These are phyloP conservation scores for Nothophaeocryptopus gaeumannii DNA, from an alignment of 2,329 filamentous ascomycete species.

Conservation along the genomic window DNA sequence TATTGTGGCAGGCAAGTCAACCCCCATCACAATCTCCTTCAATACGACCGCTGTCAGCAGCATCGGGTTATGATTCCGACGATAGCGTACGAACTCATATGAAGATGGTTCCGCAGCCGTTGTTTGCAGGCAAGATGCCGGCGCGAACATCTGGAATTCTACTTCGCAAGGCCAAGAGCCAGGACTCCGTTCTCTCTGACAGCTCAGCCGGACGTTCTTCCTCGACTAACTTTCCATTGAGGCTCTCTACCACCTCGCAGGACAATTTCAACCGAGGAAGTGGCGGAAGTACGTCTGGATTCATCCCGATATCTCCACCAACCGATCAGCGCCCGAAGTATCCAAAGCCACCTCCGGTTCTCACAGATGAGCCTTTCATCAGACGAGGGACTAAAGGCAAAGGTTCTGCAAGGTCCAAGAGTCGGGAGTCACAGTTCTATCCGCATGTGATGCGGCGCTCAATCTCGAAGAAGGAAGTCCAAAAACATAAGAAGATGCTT, in stretches of 20 bases:
- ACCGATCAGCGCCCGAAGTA: neutral
- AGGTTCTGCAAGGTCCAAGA: constrained; percentile 1
- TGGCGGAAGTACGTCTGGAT: constrained; percentile 29
- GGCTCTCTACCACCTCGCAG: constrained; percentile 19
- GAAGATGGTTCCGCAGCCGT: constrained; percentile 34
- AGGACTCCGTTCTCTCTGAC: neutral
- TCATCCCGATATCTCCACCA: constrained; percentile 35
- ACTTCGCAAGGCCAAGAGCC: constrained; percentile 1
- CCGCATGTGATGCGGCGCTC: constrained; percentile 24
- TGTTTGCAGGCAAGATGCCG: constrained; percentile 26
- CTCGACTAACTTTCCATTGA: constrained; percentile 21
- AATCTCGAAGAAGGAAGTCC: constrained; percentile 8
- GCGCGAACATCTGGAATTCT: constrained; percentile 1
- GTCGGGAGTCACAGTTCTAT: constrained; percentile 23
- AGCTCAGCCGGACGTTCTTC: constrained; percentile 6
- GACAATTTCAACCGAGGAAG: constrained; percentile 1
- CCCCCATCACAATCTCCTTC: constrained; percentile 13
- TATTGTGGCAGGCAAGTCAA: constrained; percentile 24
- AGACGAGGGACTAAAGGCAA: too few relatives aligned
- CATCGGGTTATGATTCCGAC: constrained; percentile 18
- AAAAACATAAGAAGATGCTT: too few relatives aligned
- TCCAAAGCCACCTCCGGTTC: too few relatives aligned
- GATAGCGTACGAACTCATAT: constrained; percentile 28
- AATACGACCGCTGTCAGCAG: neutral
- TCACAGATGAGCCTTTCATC: too few relatives aligned